Percentiles rank a stretch among this genome's conserved stretches.
These are phyloP conservation scores for Colletotrichum coccodes DNA, from an alignment of 2,329 filamentous ascomycete species.

Conservation along the genomic window DNA sequence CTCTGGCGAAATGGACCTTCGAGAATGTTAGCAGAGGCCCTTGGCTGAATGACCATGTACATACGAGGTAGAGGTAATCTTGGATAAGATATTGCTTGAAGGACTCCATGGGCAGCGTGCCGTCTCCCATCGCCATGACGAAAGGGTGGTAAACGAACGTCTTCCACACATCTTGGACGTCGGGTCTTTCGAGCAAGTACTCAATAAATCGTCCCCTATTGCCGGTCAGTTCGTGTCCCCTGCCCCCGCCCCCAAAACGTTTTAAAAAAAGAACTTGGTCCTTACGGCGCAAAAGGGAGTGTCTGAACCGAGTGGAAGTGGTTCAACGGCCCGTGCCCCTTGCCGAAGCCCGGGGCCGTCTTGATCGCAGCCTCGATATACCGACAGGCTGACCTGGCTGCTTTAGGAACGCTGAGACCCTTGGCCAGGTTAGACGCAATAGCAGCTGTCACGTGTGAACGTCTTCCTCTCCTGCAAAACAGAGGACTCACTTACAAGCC, in stretches of 20 bases:
- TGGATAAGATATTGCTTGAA: slow-evolving; percentile 94
- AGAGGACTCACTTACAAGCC: slow-evolving; percentile 70
- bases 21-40: not conserved
- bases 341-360: slow-evolving; percentile 70
- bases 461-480: too few species aligned
- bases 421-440: slow-evolving; percentile 78
- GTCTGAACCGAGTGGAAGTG: slow-evolving; percentile 80
- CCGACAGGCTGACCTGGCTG: slow-evolving; percentile 74
- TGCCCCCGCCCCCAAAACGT: too few species aligned
- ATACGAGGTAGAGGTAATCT: slow-evolving; percentile 88
- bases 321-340: slow-evolving; percentile 78
- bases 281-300: slow-evolving; percentile 74
- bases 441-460: slow-evolving; percentile 63
- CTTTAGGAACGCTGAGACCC: slow-evolving; percentile 64
- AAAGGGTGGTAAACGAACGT: slow-evolving; percentile 85
- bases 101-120: slow-evolving; percentile 76
- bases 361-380: slow-evolving; percentile 80
- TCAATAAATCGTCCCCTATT: slow-evolving; percentile 81
- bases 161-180: slow-evolving; percentile 80
- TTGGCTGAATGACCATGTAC: slow-evolving; percentile 32
- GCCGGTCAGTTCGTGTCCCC: slow-evolving; percentile 12
- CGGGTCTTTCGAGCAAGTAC: slow-evolving; percentile 79
- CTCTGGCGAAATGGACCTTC: slow-evolving; percentile 86
- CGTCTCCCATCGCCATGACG: slow-evolving; percentile 79
- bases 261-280: too few species aligned